phyloP scores from a whole-genome alignment of 768 basidiomycete genomes.

The Lactarius trivialis region DNA sequence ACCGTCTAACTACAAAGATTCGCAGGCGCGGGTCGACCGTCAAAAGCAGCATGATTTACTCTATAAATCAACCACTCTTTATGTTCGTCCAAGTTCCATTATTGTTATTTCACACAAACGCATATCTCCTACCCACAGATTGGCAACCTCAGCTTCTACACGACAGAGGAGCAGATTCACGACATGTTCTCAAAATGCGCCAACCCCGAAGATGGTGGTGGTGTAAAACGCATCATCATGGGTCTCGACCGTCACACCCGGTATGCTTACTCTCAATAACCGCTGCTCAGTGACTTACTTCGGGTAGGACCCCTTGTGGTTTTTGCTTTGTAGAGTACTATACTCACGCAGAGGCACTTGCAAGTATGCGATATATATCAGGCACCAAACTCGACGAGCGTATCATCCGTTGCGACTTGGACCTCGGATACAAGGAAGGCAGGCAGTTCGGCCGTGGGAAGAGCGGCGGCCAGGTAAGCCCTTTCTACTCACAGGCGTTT shows the following conservation, averaged over 20 bases:
- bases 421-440: constrained; percentile 94
- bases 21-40: constrained; percentile 74
- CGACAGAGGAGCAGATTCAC: constrained; percentile 94
- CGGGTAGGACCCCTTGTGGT: constrained; percentile 75
- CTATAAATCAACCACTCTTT: constrained; percentile 79
- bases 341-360: constrained; percentile 87
- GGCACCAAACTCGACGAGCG: constrained; percentile 99
- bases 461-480: constrained; percentile 80
- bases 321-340: constrained; percentile 98
- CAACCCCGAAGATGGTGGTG: constrained; percentile 79
- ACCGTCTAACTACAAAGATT: constrained; percentile 97
- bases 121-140: constrained; percentile 47
- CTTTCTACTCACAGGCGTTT: background rate
- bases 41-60: constrained; percentile 76
- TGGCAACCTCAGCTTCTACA: constrained; percentile 91
- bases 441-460: constrained; percentile 96
- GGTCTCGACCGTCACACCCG: constrained; percentile 86
- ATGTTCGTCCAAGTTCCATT: constrained; percentile 48
- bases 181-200: constrained; percentile 90
- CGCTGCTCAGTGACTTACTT: background rate
- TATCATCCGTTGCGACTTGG: constrained; percentile 95
- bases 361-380: constrained; percentile 87
- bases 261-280: constrained; percentile 33
- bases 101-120: background rate
- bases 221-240: constrained; percentile 93